Evolutionary conservation across 805 yeast genomes (phyloP), one percentile per base, ranked within the genome.

Genomic region (Lipomyces starkeyi): DNA sequence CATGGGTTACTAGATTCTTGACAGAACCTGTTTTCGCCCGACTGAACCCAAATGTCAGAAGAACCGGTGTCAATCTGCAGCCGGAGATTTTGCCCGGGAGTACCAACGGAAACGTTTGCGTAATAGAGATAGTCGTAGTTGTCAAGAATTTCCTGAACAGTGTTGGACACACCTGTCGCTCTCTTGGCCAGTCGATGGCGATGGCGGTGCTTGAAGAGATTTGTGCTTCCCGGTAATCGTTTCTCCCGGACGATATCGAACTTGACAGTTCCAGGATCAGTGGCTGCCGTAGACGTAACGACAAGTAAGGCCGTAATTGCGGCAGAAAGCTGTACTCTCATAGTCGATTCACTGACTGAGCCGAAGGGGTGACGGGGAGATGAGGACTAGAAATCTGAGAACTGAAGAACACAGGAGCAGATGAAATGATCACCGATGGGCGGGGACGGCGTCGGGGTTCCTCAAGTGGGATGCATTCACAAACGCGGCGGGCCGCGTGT

Each of bases 1-100:
- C 79, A 77, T 25, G 70, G 67, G 49, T 74, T 69, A 55, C 47
- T 49, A 32, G 65, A 57, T 58, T 71, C 62, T 40, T 67, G 64
- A 74, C 71, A 69, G 79, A 79, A 70, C 61, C 20, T 32, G 62
- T 68, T 64, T 58, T 70, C 71, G 59, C 66, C 67, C 20, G 72
- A 63, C 62, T 70, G 68, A 58, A 89, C 85, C 91, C 92, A 89
- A 62, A 89, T 76, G 75, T 90, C 95, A 1, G 90, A 83, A 0
- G 93, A 89, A 2, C 95, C 96, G 3, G 94, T 90, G 75, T 90
- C 96, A 29, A 90, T 78, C 61, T 86, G 77, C 11, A 88, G 86
- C 2, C 80, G 80, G 8, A 89, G 80, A 2, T 79, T 74, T 72
- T 89, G 89, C 1, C 78, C 73, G 3, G 86, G 83, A 0, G 91